A percentile compares a stretch with the other conserved stretches of the same genome.
These are phyloP conservation scores for Torulaspora franciscae DNA, from an alignment of 805 yeast genomes.

Conservation along the genomic window DNA sequence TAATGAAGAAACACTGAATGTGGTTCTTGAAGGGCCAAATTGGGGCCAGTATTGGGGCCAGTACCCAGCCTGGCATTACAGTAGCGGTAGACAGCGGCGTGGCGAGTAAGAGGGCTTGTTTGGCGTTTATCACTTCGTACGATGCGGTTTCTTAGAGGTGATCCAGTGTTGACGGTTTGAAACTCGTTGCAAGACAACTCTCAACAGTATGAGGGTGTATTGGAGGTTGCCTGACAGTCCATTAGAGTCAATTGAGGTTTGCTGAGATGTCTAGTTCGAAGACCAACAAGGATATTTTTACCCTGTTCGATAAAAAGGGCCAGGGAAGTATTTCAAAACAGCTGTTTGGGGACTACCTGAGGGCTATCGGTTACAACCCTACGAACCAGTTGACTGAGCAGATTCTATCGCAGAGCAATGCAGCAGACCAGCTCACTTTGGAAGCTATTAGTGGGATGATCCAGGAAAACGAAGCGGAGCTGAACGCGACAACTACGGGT, in stretches of 20 bases:
- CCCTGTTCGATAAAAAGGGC: slow-evolving; percentile 93
- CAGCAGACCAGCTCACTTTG: slow-evolving; percentile 25
- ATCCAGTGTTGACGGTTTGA: neutral
- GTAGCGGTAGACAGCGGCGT: neutral
- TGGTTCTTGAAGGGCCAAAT: too few relatives aligned
- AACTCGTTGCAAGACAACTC: neutral
- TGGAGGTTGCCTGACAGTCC: neutral
- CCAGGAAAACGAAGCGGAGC: slow-evolving; percentile 22
- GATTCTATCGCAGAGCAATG: slow-evolving; percentile 18
- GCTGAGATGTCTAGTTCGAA: slow-evolving; percentile 31
- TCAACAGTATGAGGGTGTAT: neutral
- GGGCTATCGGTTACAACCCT: slow-evolving; percentile 99
- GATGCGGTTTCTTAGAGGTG: neutral
- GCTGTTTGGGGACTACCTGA: slow-evolving; percentile 83
- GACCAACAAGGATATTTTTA: slow-evolving; percentile 82
- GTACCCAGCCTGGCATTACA: too few relatives aligned
- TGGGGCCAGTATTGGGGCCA: too few relatives aligned
- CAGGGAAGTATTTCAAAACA: slow-evolving; percentile 83
- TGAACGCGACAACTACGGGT: slow-evolving; percentile 33
- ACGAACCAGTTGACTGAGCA: slow-evolving; percentile 49
- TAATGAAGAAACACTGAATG: too few relatives aligned
- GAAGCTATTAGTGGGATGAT: slow-evolving; percentile 28
- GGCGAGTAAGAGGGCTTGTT: neutral
- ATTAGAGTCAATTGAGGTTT: neutral
- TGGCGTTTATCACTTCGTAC: neutral